These are phyloP conservation scores for Grosmannia huntii DNA, from an alignment of 2,329 filamentous ascomycete species.

Conservation along the genomic window DNA sequence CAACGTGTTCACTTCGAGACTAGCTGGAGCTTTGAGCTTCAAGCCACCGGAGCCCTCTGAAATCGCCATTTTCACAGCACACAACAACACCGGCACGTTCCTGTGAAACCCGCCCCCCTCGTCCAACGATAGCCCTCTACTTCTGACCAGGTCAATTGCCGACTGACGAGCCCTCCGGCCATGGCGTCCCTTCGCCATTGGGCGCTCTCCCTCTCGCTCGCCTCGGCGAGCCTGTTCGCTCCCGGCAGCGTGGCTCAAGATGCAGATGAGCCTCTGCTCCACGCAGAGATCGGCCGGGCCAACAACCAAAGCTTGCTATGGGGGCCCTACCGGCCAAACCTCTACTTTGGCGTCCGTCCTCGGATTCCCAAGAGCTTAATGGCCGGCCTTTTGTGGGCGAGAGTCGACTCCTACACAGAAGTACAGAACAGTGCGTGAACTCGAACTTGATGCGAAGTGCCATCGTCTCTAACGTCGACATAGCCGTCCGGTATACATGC, in stretches of 20 bases:
- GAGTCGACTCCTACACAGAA: constrained; percentile 64
- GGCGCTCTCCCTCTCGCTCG: constrained; percentile 6
- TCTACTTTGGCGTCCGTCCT: constrained; percentile 86
- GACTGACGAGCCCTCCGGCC: background rate
- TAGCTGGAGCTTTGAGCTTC: background rate
- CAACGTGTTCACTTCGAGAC: constrained; percentile 1
- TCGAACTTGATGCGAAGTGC: background rate
- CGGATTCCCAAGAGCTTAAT: constrained; percentile 69
- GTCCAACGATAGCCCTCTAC: background rate
- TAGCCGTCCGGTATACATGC: constrained; percentile 85
- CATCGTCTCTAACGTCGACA: background rate
- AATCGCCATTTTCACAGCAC: background rate
- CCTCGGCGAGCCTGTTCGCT: constrained; percentile 8
- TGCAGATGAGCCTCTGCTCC: constrained; percentile 26
- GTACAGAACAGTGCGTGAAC: constrained; percentile 53
- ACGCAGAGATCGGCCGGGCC: constrained; percentile 35
- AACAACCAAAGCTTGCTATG: constrained; percentile 83
- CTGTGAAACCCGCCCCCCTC: background rate
- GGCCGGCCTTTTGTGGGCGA: constrained; percentile 78
- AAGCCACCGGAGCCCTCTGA: background rate
- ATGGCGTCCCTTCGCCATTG: constrained; percentile 12
- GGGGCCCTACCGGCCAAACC: constrained; percentile 87
- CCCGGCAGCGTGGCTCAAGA: constrained; percentile 8
- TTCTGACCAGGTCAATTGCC: background rate
- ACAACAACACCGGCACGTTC: background rate